Percentiles rank a stretch among this genome's conserved stretches.
Conservation (phyloP, 495 filamentous ascomycete species). For the Penicillium macrosclerotiorum region DNA sequence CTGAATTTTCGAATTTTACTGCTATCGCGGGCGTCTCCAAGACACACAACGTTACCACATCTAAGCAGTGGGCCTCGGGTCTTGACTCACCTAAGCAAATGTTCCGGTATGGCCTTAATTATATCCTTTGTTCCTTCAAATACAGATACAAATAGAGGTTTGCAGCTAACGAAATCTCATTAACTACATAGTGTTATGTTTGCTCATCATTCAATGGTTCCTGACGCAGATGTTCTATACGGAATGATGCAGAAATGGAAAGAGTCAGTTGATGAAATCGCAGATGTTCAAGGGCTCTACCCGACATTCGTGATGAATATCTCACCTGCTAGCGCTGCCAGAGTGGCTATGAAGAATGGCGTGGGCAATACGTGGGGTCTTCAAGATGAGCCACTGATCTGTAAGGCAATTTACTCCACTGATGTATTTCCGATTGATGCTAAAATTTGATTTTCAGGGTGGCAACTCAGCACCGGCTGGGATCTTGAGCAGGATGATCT, state of each 20-base stretch:
- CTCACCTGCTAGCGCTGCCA: slow-evolving; percentile 6
- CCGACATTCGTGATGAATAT: slow-evolving; percentile 29
- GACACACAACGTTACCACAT: slow-evolving; percentile 23
- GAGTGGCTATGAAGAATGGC: slow-evolving; percentile 19
- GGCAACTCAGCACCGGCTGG: slow-evolving; percentile 33
- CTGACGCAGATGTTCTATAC: slow-evolving; percentile 16
- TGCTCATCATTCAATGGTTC: slow-evolving; percentile 22
- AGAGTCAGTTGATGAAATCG: slow-evolving; percentile 14
- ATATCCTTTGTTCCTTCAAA: background rate
- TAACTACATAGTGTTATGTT: slow-evolving; percentile 27
- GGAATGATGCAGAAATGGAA: slow-evolving; percentile 25
- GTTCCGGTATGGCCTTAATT: slow-evolving; percentile 19
- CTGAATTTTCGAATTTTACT: slow-evolving; percentile 26
- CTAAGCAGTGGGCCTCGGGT: slow-evolving; percentile 10
- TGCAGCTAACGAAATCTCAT: no score
- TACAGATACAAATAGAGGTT: no score
- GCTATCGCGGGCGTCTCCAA: slow-evolving; percentile 9
- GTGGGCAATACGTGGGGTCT: slow-evolving; percentile 43
- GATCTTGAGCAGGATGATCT: slow-evolving; percentile 17
- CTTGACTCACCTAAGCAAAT: slow-evolving; percentile 30
- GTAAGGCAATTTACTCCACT: no score
- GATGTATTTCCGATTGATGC: no score
- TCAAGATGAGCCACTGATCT: slow-evolving; percentile 16
- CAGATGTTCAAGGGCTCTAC: slow-evolving; percentile 24
- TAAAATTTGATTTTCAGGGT: slow-evolving; percentile 16